Evolutionary conservation across 2,329 filamentous ascomycete species (phyloP).

Genomic region (Curvularia spicifera): DNA sequence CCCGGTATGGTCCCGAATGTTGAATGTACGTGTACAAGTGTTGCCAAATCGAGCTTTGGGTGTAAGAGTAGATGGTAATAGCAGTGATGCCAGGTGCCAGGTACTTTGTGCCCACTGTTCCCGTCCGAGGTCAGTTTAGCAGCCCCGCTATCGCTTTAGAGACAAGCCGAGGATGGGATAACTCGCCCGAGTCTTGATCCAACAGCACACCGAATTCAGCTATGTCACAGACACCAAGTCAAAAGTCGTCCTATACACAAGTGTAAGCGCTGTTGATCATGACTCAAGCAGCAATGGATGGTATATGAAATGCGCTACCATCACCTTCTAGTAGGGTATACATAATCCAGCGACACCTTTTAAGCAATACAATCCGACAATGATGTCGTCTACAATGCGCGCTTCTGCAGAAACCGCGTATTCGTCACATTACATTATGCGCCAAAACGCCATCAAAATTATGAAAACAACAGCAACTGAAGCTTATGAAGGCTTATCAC

Average conservation of each 20-base stretch:
- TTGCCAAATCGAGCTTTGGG: neutral
- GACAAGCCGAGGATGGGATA: conserved; percentile 3
- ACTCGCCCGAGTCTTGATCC: neutral
- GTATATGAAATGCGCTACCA: neutral
- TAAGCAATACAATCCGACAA: neutral
- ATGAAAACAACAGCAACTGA: neutral
- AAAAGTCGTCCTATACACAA: neutral
- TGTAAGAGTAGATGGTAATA: neutral
- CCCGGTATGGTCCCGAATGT: neutral
- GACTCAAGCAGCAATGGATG: neutral
- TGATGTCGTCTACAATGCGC: neutral
- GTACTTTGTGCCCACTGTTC: neutral
- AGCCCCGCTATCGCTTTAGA: conserved; percentile 1
- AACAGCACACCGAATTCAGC: neutral
- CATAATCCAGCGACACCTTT: conserved; percentile 7
- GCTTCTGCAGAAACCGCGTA: neutral
- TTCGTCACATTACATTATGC: neutral
- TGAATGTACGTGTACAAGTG: neutral
- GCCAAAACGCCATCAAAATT: conserved; percentile 19
- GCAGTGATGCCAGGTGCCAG: neutral
- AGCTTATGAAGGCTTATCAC: conserved; percentile 66
- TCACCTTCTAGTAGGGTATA: conserved; percentile 14
- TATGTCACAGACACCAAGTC: neutral
- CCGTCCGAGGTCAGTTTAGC: neutral
- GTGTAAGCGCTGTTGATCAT: neutral